Evolutionary conservation across 805 yeast genomes (phyloP).

Genomic region (Candida ortonii): DNA sequence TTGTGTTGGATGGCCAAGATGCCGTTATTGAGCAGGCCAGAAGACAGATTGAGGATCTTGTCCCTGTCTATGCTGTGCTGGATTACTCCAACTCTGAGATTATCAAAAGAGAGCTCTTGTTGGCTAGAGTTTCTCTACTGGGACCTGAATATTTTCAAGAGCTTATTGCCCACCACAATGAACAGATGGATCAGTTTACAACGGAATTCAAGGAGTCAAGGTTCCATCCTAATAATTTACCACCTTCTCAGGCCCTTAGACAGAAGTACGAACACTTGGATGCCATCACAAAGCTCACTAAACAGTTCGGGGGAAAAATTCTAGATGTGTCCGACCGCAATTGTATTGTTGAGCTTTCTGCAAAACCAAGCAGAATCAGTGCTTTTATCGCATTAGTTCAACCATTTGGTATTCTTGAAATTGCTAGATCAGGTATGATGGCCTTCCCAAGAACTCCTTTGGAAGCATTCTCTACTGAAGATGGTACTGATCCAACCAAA

Average conservation of each 20-base stretch:
- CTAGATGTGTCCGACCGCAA: slow-evolving; percentile 91
- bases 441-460: slow-evolving; percentile 95
- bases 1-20: slow-evolving; percentile 90
- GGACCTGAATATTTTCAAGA: slow-evolving; percentile 99
- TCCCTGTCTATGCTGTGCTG: slow-evolving; percentile 96
- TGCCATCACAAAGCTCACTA: slow-evolving; percentile 75
- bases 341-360: slow-evolving; percentile 90
- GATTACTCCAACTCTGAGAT: slow-evolving; percentile 90
- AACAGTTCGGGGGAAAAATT: slow-evolving; percentile 88
- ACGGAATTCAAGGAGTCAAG: slow-evolving; percentile 41
- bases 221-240: slow-evolving; percentile 86
- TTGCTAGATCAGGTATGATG: slow-evolving; percentile 98
- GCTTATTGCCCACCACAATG: slow-evolving; percentile 78
- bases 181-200: slow-evolving; percentile 43
- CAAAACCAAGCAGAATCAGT: slow-evolving; percentile 87
- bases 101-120: slow-evolving; percentile 83
- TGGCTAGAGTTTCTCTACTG: slow-evolving; percentile 87
- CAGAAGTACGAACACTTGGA: slow-evolving; percentile 87
- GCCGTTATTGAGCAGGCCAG: slow-evolving; percentile 97
- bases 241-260: slow-evolving; percentile 89
- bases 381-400: slow-evolving; percentile 84
- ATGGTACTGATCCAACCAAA: slow-evolving; percentile 46
- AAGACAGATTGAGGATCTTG: slow-evolving; percentile 95
- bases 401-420: slow-evolving; percentile 95
- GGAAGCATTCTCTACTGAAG: slow-evolving; percentile 46